phyloP scores from a whole-genome alignment of 495 filamentous ascomycete species.

The Tuber borchii region DNA sequence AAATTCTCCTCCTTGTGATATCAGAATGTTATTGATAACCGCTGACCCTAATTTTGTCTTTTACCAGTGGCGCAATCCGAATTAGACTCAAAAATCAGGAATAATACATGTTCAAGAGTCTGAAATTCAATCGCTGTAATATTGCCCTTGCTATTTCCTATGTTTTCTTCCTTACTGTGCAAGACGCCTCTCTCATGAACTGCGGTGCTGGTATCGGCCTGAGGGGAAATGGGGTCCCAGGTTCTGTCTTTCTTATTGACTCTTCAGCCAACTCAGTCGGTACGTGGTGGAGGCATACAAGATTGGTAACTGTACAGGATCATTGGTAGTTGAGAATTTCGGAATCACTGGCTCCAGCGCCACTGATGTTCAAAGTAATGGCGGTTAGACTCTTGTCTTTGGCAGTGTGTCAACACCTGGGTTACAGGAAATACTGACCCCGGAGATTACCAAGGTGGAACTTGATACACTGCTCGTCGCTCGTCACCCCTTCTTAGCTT shows the following conservation, averaged over 20 bases:
- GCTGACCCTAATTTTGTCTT: conserved; percentile 45
- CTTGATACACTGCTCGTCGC: conserved; percentile 43
- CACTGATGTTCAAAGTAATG: conserved; percentile 49
- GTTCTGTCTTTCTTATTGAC: conserved; percentile 51
- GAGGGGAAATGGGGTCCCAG: conserved; percentile 47
- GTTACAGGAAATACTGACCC: conserved; percentile 47
- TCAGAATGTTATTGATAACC: not conserved
- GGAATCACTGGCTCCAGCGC: conserved; percentile 53
- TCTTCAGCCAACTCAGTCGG: conserved; percentile 50
- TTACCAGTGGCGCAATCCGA: conserved; percentile 63
- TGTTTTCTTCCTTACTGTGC: conserved; percentile 52
- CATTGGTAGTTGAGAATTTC: conserved; percentile 54
- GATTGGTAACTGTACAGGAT: conserved; percentile 56
- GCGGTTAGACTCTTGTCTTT: conserved; percentile 47
- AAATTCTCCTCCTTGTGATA: conserved; percentile 41
- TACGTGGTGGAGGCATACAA: conserved; percentile 57
- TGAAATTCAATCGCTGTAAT: conserved; percentile 58
- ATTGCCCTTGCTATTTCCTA: conserved; percentile 56
- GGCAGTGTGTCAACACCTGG: conserved; percentile 48
- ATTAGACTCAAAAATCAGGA: conserved; percentile 69
- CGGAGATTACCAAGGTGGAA: conserved; percentile 55
- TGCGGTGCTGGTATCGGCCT: conserved; percentile 60
- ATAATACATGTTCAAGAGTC: conserved; percentile 71
- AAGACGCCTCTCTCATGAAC: conserved; percentile 57
- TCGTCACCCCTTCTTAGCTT: conserved; percentile 45